phyloP scores from a whole-genome alignment of 139 green algal species.

The Closterium sp. region DNA sequence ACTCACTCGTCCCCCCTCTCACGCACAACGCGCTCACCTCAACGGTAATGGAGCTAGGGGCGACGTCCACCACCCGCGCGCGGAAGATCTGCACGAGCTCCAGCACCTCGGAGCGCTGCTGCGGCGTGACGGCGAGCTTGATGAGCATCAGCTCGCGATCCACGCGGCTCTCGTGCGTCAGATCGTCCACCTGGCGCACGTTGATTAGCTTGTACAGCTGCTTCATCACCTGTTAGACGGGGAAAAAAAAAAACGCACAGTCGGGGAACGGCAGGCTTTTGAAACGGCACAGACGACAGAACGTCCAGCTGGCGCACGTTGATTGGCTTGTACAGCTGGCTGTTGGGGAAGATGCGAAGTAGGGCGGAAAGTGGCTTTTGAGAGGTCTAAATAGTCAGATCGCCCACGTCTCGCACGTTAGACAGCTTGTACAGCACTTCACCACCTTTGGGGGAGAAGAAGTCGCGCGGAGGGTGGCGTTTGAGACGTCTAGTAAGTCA shows the following conservation, averaged over 20 bases:
- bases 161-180: slow-evolving; percentile 74
- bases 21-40: slow-evolving; percentile 10
- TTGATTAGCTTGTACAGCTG: slow-evolving; percentile 96
- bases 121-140: slow-evolving; percentile 67
- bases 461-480: no score
- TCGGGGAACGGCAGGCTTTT: no score
- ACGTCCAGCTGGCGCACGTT: slow-evolving; percentile 51
- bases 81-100: slow-evolving; percentile 92
- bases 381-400: no score
- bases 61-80: slow-evolving; percentile 83
- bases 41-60: slow-evolving; percentile 44
- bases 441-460: no score
- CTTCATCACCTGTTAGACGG: slow-evolving; percentile 15
- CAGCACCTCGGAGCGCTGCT: slow-evolving; percentile 61
- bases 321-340: slow-evolving; percentile 29
- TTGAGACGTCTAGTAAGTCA: no score
- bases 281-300: no score
- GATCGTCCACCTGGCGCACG: slow-evolving; percentile 92
- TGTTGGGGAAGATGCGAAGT: background rate
- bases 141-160: slow-evolving; percentile 93
- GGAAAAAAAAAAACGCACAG: no score
- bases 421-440: no score
- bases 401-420: no score
- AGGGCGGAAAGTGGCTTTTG: background rate
- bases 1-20: background rate